phyloP scores from a whole-genome alignment of 768 basidiomycete species.

The Pholiota conissans region DNA sequence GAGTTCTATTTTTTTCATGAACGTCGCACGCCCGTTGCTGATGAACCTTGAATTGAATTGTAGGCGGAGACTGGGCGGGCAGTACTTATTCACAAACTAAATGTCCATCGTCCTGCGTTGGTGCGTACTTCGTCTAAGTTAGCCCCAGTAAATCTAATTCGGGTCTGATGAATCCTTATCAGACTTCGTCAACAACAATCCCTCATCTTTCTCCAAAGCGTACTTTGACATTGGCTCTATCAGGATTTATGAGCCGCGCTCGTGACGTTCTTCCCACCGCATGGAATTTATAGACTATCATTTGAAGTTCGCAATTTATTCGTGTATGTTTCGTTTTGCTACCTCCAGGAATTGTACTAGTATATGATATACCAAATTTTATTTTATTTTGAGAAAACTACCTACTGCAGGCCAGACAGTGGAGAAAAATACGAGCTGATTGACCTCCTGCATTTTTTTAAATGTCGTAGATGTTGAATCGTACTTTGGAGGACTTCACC shows the following conservation, averaged over 20 bases:
- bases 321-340: no score
- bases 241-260: slow-evolving; percentile 32
- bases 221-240: slow-evolving; percentile 70
- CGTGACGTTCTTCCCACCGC: not conserved
- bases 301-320: not conserved
- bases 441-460: no score
- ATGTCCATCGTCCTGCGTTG: slow-evolving; percentile 57
- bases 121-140: slow-evolving; percentile 36
- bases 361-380: no score
- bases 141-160: not conserved
- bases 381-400: no score
- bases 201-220: slow-evolving; percentile 57
- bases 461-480: no score
- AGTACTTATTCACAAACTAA: slow-evolving; percentile 43
- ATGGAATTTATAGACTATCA: not conserved
- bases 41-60: not conserved
- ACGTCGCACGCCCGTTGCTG: not conserved
- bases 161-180: not conserved
- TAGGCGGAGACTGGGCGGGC: slow-evolving; percentile 57
- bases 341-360: no score
- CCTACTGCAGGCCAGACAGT: no score
- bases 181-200: slow-evolving; percentile 64
- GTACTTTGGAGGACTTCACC: no score
- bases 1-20: slow-evolving; percentile 15
- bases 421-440: no score